A percentile compares a stretch with the other conserved stretches of the same genome.
Conservation (phyloP, 2,329 filamentous ascomycete species). For the Pochonia chlamydosporia region DNA sequence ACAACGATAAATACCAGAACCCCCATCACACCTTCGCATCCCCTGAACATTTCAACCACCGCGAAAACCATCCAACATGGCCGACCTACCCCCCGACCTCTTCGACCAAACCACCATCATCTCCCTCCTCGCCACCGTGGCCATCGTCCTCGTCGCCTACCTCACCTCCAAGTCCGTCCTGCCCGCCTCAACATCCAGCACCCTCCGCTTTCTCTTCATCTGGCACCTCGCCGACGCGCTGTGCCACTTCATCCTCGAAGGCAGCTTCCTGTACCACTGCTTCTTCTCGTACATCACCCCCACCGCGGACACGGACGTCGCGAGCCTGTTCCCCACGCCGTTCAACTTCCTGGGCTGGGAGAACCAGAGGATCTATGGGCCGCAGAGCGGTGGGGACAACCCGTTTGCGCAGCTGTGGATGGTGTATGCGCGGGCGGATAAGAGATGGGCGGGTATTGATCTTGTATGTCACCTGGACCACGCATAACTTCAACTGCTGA, state of each 20-base stretch:
- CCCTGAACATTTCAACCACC: background rate
- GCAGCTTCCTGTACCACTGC: slow-evolving; percentile 87
- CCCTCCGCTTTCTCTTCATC: slow-evolving; percentile 74
- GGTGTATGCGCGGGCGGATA: slow-evolving; percentile 61
- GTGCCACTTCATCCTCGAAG: slow-evolving; percentile 87
- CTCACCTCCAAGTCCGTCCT: slow-evolving; percentile 39
- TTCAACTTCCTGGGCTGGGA: slow-evolving; percentile 45
- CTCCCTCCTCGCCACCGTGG: slow-evolving; percentile 50
- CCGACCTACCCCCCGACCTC: slow-evolving; percentile 43
- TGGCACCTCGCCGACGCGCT: slow-evolving; percentile 94
- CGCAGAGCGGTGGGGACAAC: slow-evolving; percentile 49
- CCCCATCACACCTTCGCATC: no score
- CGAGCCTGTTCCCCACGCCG: slow-evolving; percentile 39
- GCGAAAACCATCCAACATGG: background rate
- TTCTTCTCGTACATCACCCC: slow-evolving; percentile 60
- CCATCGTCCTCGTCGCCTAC: slow-evolving; percentile 46
- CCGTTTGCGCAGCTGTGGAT: slow-evolving; percentile 59
- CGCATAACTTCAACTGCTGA: slow-evolving; percentile 3
- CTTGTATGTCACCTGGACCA: slow-evolving; percentile 32
- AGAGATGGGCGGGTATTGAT: slow-evolving; percentile 58
- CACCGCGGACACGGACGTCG: slow-evolving; percentile 14
- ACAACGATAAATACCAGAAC: no score
- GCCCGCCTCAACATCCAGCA: slow-evolving; percentile 43
- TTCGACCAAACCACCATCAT: slow-evolving; percentile 56
- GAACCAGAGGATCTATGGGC: slow-evolving; percentile 45